These are phyloP conservation scores for Daedaleopsis sinensis DNA, from an alignment of 768 basidiomycete species.

Conservation along the genomic window DNA sequence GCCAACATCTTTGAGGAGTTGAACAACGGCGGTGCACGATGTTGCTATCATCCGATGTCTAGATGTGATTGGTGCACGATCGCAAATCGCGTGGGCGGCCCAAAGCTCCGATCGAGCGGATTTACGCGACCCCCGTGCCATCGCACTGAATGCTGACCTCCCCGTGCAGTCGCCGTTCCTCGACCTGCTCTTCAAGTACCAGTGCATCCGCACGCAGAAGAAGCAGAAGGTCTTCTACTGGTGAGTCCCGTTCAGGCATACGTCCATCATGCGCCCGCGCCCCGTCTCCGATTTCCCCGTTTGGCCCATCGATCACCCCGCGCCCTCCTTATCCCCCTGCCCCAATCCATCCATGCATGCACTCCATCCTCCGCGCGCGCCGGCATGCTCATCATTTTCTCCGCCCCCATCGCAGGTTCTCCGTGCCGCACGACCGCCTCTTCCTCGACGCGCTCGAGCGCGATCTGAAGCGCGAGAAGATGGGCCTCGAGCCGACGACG, in stretches of 20 bases:
- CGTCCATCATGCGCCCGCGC: background rate
- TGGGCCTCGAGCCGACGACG: conserved; percentile 86
- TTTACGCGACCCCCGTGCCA: background rate
- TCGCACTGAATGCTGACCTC: conserved; percentile 14
- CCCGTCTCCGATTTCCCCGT: background rate
- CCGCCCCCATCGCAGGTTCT: conserved; percentile 65
- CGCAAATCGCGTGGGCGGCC: conserved; percentile 3
- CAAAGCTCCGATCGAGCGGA: conserved; percentile 3
- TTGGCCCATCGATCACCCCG: background rate
- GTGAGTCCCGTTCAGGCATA: conserved; percentile 44
- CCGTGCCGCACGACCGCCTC: conserved; percentile 94
- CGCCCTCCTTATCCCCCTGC: background rate
- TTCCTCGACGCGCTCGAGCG: conserved; percentile 97
- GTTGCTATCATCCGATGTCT: background rate
- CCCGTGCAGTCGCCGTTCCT: conserved; percentile 84
- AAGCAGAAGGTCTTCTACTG: conserved; percentile 99
- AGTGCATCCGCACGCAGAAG: conserved; percentile 97
- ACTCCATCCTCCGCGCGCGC: conserved; percentile 36
- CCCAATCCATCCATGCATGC: background rate
- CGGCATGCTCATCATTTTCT: conserved; percentile 27
- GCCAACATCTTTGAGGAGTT: too few relatives aligned
- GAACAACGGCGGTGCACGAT: background rate
- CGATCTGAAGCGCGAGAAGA: conserved; percentile 94
- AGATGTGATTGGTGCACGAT: conserved; percentile 5
- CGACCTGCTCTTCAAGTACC: conserved; percentile 93